These are phyloP conservation scores for Neurospora sp. DNA, from an alignment of 495 filamentous ascomycete species.

Conservation along the genomic window DNA sequence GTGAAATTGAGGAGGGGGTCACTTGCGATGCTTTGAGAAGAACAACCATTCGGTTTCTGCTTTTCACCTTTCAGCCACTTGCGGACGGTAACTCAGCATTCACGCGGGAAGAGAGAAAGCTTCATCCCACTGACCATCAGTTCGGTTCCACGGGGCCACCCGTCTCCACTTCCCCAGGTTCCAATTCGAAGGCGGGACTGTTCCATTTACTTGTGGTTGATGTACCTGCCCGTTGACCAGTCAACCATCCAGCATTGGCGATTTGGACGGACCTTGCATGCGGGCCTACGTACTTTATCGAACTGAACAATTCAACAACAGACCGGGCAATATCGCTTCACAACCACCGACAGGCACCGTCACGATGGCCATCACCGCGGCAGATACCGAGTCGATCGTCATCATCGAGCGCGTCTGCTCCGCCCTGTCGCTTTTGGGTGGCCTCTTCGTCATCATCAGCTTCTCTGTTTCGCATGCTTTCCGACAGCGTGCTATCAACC, in stretches of 20 bases:
- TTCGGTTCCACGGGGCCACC: not conserved
- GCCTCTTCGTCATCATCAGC: constrained; percentile 61
- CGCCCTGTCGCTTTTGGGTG: constrained; percentile 60
- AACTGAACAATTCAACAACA: not conserved
- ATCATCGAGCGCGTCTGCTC: constrained; percentile 59
- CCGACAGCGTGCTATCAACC: constrained; percentile 68
- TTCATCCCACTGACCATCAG: not conserved
- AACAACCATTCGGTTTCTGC: not conserved
- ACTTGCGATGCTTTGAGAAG: not conserved
- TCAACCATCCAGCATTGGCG: not conserved
- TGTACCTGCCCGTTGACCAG: not conserved
- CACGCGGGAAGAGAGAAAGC: not conserved
- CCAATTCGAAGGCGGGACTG: not conserved
- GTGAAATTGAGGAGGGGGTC: not conserved
- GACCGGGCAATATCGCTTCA: not conserved
- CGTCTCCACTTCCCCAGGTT: not conserved
- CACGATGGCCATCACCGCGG: not conserved
- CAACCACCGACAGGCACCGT: not conserved
- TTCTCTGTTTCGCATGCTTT: constrained; percentile 52
- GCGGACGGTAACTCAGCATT: not conserved
- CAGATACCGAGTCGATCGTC: constrained; percentile 35
- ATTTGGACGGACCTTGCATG: not conserved
- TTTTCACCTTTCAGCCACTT: not conserved
- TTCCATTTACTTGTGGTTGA: not conserved
- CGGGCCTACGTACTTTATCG: not conserved